A percentile compares a stretch with the other conserved stretches of the same genome.
These are phyloP conservation scores for Tolypocladium album DNA, from an alignment of 2,329 filamentous ascomycete species.

Conservation along the genomic window DNA sequence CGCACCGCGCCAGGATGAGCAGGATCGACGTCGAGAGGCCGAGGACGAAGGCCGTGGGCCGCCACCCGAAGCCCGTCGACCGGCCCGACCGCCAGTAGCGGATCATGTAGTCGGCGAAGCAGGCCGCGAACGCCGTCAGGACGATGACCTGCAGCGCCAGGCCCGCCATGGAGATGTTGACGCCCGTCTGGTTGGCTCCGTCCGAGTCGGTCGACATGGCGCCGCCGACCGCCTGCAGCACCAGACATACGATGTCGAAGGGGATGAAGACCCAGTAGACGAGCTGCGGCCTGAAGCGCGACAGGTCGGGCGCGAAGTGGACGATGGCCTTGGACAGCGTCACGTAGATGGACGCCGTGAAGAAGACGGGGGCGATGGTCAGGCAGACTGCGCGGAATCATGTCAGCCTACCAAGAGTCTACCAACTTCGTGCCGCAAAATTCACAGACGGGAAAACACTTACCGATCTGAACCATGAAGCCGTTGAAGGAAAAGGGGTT, in stretches of 20 bases:
- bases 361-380: conserved; percentile 35
- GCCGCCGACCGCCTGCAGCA: conserved; percentile 46
- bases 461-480: conserved; percentile 57
- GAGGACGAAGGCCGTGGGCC: conserved; percentile 34
- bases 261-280: conserved; percentile 41
- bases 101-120: conserved; percentile 39
- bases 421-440: not conserved
- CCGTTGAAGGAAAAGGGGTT: conserved; percentile 48
- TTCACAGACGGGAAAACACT: conserved; percentile 6
- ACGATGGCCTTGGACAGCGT: conserved; percentile 38
- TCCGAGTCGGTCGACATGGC: conserved; percentile 34
- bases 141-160: conserved; percentile 48
- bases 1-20: conserved; percentile 50
- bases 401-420: not conserved
- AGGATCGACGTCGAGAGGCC: conserved; percentile 43
- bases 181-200: conserved; percentile 26
- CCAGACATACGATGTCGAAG: conserved; percentile 44
- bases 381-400: conserved; percentile 35
- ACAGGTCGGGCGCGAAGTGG: conserved; percentile 26
- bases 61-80: conserved; percentile 13
- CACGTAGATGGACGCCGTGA: conserved; percentile 56
- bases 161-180: conserved; percentile 34
- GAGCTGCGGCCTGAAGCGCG: conserved; percentile 30
- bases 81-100: conserved; percentile 25
- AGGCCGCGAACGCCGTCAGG: conserved; percentile 37